Evolutionary conservation across 202 grass and related monocot species (phyloP), one percentile per base, ranked within the genome.

Genomic region (Digitaria exilis): DNA sequence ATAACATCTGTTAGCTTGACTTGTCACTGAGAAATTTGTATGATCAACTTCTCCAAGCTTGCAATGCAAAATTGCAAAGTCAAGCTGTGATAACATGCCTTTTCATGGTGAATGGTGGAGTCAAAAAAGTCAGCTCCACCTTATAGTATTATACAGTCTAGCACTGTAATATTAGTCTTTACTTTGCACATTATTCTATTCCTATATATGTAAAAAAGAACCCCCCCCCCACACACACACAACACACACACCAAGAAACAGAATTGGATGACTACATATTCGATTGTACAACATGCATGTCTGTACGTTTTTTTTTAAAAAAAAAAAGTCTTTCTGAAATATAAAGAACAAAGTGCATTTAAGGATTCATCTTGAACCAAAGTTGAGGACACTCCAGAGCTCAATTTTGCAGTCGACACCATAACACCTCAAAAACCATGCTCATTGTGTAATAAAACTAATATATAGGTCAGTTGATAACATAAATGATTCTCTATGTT

Each of bases 201-300:
- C n/a, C n/a, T n/a, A n/a, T 46, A 67, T 64, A 68, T 19, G 58
- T 7, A 39, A 59, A 30, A 29, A n/a, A n/a, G n/a, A n/a, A n/a
- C n/a, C n/a, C n/a, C n/a, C n/a, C n/a, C n/a, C n/a, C n/a, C n/a
- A n/a, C n/a, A n/a, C n/a, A n/a, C n/a, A n/a, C n/a, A n/a, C n/a
- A n/a, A n/a, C n/a, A n/a, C n/a, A n/a, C n/a, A n/a, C n/a, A n/a
- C n/a, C n/a, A 73, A 15, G 4, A 52, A 73, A 50, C 25, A 86
- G 7, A 35, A 29, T 39, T 16, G 44, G 34, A 55, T 48, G 29
- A 56, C 8, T 12, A 45, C 19, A 86, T 10, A 63, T 30, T 31
- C 13, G 34, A 80, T 56, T 86, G 45, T 73, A 65, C 34, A 81
- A 22, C 43, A 43, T 44, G 28, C 66, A 46, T 48, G n/a, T 61